A percentile compares a stretch with the other conserved stretches of the same genome.
phyloP scores from a whole-genome alignment of 257 asterid genomes.

The Buddleja alternifolia region DNA sequence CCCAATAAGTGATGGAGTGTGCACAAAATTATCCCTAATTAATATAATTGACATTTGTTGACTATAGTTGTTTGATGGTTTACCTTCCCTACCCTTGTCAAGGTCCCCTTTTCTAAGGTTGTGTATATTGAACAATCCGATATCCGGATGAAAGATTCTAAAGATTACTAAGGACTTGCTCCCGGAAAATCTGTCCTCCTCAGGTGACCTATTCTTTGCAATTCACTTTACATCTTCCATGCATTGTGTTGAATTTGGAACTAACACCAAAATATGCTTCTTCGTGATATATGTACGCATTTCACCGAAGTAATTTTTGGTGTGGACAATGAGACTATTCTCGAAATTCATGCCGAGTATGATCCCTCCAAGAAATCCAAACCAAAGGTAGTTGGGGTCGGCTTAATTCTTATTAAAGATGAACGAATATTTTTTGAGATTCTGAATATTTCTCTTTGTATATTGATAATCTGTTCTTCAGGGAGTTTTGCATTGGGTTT shows the following conservation, averaged over 20 bases:
- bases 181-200: slow-evolving; percentile 92
- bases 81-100: slow-evolving; percentile 18
- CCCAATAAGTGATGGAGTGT: too few species aligned
- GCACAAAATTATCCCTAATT: too few species aligned
- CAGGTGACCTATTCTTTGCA: slow-evolving; percentile 48
- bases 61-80: slow-evolving; percentile 19
- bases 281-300: slow-evolving; percentile 70
- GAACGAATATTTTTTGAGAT: neutral
- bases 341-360: slow-evolving; percentile 78
- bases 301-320: slow-evolving; percentile 74
- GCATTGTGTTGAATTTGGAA: neutral
- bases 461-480: slow-evolving; percentile 35
- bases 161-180: slow-evolving; percentile 98
- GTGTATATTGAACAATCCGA: slow-evolving; percentile 83
- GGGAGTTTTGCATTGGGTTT: slow-evolving; percentile 99
- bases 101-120: slow-evolving; percentile 91
- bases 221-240: neutral
- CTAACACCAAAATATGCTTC: slow-evolving; percentile 7
- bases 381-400: slow-evolving; percentile 69
- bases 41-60: too few species aligned
- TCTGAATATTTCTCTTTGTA: neutral
- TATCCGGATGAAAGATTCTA: slow-evolving; percentile 86
- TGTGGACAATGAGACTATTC: slow-evolving; percentile 65
- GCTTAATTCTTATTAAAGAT: neutral
- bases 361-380: slow-evolving; percentile 79